phyloP scores from a whole-genome alignment of 2,329 filamentous ascomycete species.

The Apiospora pterosperma region DNA sequence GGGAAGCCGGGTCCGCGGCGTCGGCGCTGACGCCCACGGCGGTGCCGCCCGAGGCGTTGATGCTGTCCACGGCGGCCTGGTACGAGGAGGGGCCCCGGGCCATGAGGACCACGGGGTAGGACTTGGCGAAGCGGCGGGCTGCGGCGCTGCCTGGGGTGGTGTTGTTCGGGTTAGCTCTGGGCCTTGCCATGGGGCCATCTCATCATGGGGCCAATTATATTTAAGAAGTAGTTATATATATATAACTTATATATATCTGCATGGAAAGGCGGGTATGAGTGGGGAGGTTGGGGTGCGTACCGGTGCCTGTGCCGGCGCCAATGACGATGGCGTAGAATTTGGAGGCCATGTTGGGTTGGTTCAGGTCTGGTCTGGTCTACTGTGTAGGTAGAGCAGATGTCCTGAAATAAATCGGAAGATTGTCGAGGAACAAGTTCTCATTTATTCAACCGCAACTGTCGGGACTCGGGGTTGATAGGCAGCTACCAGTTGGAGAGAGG shows the following conservation, averaged over 20 bases:
- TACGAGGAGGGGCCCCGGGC: constrained; percentile 65
- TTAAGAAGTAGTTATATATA: too few species aligned
- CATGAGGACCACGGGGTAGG: constrained; percentile 73
- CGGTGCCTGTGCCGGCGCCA: constrained; percentile 8
- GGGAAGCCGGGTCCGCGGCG: constrained; percentile 42
- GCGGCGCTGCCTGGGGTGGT: constrained; percentile 36
- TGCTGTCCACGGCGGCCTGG: constrained; percentile 63
- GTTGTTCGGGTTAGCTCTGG: not conserved
- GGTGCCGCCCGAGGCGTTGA: constrained; percentile 62
- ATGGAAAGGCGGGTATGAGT: not conserved
- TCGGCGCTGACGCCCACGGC: constrained; percentile 71
- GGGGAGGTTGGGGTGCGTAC: not conserved
- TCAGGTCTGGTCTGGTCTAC: not conserved
- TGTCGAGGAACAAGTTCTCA: too few species aligned
- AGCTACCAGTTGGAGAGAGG: not conserved
- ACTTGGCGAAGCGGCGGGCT: constrained; percentile 56
- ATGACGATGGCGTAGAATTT: constrained; percentile 10
- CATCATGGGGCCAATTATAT: too few species aligned
- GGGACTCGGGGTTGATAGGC: not conserved
- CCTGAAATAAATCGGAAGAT: not conserved
- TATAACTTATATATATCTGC: not conserved
- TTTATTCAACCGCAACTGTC: not conserved
- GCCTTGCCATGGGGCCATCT: too few species aligned
- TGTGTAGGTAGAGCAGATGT: not conserved
- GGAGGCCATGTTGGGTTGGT: constrained; percentile 1